phyloP scores from a whole-genome alignment of 129 eudicot genomes.

The Dittrichia graveolens region DNA sequence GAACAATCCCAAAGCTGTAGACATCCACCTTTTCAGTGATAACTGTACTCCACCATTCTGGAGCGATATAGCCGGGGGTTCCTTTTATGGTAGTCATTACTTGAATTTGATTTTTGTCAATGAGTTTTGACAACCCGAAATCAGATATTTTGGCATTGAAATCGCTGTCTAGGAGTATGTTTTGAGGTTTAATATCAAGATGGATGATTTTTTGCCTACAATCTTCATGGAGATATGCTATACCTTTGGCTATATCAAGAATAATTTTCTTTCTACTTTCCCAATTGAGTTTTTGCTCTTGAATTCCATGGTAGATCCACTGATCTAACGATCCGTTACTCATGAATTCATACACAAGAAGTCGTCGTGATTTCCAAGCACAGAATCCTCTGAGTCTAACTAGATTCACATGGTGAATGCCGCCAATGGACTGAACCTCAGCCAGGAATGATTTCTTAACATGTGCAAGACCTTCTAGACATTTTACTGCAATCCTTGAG shows the following conservation, averaged over 20 bases:
- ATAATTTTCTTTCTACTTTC: slow-evolving; percentile 32
- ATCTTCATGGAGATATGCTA: slow-evolving; percentile 52
- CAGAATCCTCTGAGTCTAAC: slow-evolving; percentile 44
- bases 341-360: slow-evolving; percentile 44
- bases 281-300: slow-evolving; percentile 30
- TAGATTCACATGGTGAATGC: slow-evolving; percentile 46
- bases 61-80: slow-evolving; percentile 41
- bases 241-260: slow-evolving; percentile 47
- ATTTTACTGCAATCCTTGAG: slow-evolving; percentile 34
- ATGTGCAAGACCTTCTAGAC: slow-evolving; percentile 18
- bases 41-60: slow-evolving; percentile 28
- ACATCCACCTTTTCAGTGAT: slow-evolving; percentile 40
- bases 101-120: slow-evolving; percentile 33
- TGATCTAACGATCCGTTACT: slow-evolving; percentile 39
- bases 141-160: slow-evolving; percentile 43
- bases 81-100: slow-evolving; percentile 38
- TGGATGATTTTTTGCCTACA: slow-evolving; percentile 43
- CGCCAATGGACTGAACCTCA: slow-evolving; percentile 45
- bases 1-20: slow-evolving; percentile 44
- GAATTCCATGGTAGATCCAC: slow-evolving; percentile 40
- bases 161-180: slow-evolving; percentile 37
- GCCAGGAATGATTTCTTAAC: slow-evolving; percentile 37
- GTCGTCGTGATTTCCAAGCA: slow-evolving; percentile 31
- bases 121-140: slow-evolving; percentile 39
- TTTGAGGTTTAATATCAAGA: slow-evolving; percentile 46